These are phyloP conservation scores for Porogramme epimiltina DNA, from an alignment of 1,284 basidiomycete genomes.

Conservation along the genomic window DNA sequence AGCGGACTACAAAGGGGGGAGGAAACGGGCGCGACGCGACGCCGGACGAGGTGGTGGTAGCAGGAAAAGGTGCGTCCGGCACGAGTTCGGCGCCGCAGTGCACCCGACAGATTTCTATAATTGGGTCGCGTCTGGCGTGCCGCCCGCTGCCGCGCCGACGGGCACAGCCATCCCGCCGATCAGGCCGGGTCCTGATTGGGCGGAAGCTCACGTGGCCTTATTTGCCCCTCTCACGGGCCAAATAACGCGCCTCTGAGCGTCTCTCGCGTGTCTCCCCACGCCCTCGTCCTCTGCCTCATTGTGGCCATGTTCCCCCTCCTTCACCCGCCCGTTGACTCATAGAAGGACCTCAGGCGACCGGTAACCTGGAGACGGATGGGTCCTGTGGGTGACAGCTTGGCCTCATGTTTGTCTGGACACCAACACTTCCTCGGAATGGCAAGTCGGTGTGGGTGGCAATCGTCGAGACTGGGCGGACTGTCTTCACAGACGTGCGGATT, in stretches of 20 bases:
- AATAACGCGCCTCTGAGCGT: conserved; percentile 2
- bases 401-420: not conserved
- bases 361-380: conserved; percentile 4
- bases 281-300: not conserved
- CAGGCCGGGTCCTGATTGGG: too few relatives aligned
- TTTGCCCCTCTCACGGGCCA: conserved; percentile 5
- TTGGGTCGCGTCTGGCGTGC: not conserved
- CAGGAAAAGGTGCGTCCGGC: not conserved
- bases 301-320: not conserved
- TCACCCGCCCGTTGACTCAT: not conserved
- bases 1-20: too few relatives aligned
- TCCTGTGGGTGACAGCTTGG: not conserved
- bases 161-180: conserved; percentile 14
- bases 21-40: too few relatives aligned
- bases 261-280: not conserved
- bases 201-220: conserved; percentile 2
- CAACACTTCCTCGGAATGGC: conserved; percentile 9
- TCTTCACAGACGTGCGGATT: conserved; percentile 2
- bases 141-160: conserved; percentile 2
- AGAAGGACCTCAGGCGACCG: not conserved
- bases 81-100: too few relatives aligned
- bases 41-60: not conserved
- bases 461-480: not conserved
- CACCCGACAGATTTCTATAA: too few relatives aligned
- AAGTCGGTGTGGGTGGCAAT: not conserved